Conservation (phyloP, 2,329 filamentous ascomycete species). For the Fusarium musae region DNA sequence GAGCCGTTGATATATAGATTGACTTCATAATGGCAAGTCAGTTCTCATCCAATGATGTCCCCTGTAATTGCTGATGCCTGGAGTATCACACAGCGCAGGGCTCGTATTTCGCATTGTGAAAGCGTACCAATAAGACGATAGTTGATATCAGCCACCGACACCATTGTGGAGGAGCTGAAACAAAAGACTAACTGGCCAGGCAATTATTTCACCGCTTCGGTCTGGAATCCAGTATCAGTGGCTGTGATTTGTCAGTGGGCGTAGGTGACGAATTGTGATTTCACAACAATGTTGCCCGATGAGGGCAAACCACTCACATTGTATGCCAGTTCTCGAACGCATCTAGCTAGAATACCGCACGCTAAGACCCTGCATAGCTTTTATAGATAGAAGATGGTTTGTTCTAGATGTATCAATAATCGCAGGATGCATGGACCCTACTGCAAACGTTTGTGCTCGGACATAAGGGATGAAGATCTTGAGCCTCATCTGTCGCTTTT, state of each 20-base stretch:
- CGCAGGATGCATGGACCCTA: background rate
- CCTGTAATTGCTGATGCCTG: constrained; percentile 6
- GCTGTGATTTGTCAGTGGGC: background rate
- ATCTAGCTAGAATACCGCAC: background rate
- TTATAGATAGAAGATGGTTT: background rate
- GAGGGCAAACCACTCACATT: background rate
- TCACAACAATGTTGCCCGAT: background rate
- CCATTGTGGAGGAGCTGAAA: background rate
- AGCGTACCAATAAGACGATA: constrained; percentile 9
- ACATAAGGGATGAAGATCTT: background rate
- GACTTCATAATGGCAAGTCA: accelerated
- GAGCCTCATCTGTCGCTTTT: background rate
- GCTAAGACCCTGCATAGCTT: background rate
- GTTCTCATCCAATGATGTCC: background rate
- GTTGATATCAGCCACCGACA: constrained; percentile 10
- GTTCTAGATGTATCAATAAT: background rate
- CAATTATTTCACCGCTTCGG: background rate
- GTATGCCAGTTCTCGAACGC: background rate
- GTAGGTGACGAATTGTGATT: background rate
- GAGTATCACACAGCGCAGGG: background rate
- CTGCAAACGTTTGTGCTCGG: background rate
- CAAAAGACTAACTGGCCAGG: background rate
- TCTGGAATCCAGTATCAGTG: background rate
- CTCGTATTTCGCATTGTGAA: constrained; percentile 32
- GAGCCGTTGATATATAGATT: constrained; percentile 1